Base-by-base conservation (phyloP, 352 stramenopile genomes). In the Phytophthora brassicae region DNA sequence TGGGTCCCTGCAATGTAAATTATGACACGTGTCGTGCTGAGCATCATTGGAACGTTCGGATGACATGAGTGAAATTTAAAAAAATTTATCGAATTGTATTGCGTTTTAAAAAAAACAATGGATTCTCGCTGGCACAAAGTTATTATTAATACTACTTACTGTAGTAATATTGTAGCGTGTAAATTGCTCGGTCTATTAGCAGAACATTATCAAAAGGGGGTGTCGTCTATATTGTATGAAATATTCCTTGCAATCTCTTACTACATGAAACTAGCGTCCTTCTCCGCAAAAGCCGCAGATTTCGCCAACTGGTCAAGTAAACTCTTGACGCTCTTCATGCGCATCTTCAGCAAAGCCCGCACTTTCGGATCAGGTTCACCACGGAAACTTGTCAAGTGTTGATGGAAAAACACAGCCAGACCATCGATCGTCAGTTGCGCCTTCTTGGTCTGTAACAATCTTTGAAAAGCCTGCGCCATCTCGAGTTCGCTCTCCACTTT, bases 371-470 rank as follows among this genome's bases (percentile, higher is more conserved):
- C 73, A 13, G 72, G 42, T 22, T 90, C 78, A 17, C 60, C 60
- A 31, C 77, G 75, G 51, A 89, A 89, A 49, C 72, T 85, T 29
- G 71, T 76, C 43, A 92, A 50, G 50, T 94, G 79, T 58, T 94
- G 85, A 47, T 94, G 85, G 43, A 92, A 74, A 41, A 90, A 94
- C 6, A 94, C 82, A 1, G 82, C 80, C 28, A 94, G 62, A 0
- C 86, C 86, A 36, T 94, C 86, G 45, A 92, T 81, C 41, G 81
- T 91, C 22, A 88, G 72, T 53, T 86, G 79, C 12, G 79, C 85
- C 63, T 89, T 94, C 69, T 89, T 92, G 43, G 81, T 91, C 57
- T 86, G 76, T 46, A 94, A 63, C 36, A 94, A 39, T 5, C 83
- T 82, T 57, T 92, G 70, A 39, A 94, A 94, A 1, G 89, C 73